Evolutionary conservation across 2,329 filamentous ascomycete genomes (phyloP).

Genomic region (Penicillium palitans): DNA sequence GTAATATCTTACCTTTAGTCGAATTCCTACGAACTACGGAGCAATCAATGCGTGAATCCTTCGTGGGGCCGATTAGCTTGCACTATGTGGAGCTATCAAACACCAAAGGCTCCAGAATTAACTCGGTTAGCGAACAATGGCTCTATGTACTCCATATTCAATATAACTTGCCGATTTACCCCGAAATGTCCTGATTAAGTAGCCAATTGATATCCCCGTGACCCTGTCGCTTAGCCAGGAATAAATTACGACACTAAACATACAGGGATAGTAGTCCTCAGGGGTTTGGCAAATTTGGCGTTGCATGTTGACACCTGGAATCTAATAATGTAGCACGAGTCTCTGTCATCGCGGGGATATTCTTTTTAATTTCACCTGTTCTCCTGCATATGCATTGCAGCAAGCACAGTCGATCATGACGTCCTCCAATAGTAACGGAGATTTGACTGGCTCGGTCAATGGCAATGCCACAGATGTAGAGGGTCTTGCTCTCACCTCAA

Average conservation of each 20-base stretch:
- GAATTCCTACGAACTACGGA: too few relatives aligned
- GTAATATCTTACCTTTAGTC: background rate
- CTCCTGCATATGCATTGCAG: background rate
- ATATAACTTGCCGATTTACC: background rate
- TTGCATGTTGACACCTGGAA: background rate
- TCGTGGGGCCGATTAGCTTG: background rate
- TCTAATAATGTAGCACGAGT: background rate
- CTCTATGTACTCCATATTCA: background rate
- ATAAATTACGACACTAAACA: background rate
- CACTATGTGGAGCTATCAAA: background rate
- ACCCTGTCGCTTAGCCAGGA: background rate
- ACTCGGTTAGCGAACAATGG: background rate
- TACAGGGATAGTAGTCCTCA: background rate
- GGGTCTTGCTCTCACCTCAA: constrained; percentile 1
- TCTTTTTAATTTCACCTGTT: background rate
- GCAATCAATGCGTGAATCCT: background rate
- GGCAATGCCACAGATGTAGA: background rate
- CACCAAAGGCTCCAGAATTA: background rate
- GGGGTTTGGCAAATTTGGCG: background rate
- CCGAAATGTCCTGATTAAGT: background rate
- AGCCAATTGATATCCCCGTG: background rate
- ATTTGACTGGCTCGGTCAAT: background rate
- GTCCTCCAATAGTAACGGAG: background rate
- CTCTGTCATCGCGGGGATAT: background rate
- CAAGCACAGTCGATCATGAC: background rate